phyloP scores from a whole-genome alignment of 2,329 filamentous ascomycete species.

The Penicillium sp. region DNA sequence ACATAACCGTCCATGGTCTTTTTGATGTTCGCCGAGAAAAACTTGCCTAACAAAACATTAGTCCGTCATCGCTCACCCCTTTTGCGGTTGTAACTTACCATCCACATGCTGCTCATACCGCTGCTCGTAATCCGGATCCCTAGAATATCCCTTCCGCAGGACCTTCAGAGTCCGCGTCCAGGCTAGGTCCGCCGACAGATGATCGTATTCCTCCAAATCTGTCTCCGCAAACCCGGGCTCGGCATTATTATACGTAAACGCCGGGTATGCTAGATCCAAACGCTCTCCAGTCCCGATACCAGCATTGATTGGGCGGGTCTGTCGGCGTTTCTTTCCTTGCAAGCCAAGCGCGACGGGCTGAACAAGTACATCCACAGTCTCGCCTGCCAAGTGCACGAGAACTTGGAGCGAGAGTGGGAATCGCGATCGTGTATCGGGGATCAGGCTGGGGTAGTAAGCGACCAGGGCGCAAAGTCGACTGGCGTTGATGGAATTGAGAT shows the following conservation, averaged over 20 bases:
- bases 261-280: slow-evolving; percentile 32
- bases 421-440: slow-evolving; percentile 49
- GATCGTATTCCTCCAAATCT: slow-evolving; percentile 66
- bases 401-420: slow-evolving; percentile 46
- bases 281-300: slow-evolving; percentile 53
- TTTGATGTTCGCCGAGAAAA: slow-evolving; percentile 31
- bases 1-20: slow-evolving; percentile 34
- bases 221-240: slow-evolving; percentile 69
- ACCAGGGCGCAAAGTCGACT: slow-evolving; percentile 55
- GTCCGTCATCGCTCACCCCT: background rate
- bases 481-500: slow-evolving; percentile 55
- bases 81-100: slow-evolving; percentile 18
- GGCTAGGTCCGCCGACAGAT: slow-evolving; percentile 62
- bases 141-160: slow-evolving; percentile 59
- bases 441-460: slow-evolving; percentile 61
- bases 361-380: slow-evolving; percentile 49
- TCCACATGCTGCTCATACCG: slow-evolving; percentile 38
- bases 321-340: slow-evolving; percentile 50
- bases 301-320: slow-evolving; percentile 49
- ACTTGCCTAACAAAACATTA: slow-evolving; percentile 26
- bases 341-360: slow-evolving; percentile 53
- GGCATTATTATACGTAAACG: slow-evolving; percentile 55
- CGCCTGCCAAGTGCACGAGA: slow-evolving; percentile 57
- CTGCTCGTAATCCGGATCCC: slow-evolving; percentile 38
- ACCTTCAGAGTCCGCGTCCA: slow-evolving; percentile 64